Base-by-base conservation (phyloP, 352 stramenopile species). In the Phytophthora hibernalis region DNA sequence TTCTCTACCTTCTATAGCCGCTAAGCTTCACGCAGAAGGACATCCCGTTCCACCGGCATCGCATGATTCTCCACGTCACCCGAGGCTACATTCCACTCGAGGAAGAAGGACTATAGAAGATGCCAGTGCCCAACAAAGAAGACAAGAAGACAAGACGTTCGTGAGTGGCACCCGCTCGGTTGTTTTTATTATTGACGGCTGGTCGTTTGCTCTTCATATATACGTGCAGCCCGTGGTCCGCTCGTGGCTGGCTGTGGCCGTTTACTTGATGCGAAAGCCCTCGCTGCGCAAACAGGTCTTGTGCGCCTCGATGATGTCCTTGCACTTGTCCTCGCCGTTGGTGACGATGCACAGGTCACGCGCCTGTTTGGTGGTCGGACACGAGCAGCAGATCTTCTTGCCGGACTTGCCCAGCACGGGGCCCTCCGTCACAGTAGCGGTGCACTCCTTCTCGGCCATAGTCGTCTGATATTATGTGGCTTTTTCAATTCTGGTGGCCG, bases 311-410 rank as follows among this genome's bases (percentile, higher is more conserved):
- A 99, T 99, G 40, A 99, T 74, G 38, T 98, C 94, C 59, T 95
- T 89, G 81, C 97, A 99, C 64, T 84, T 52, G 1, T 98, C 91
- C 64, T 98, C 80, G 61, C 94, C 94, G 73, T 98, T 97, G 60
- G 68, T 90, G 51, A 98, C 79, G 52, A 98, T 85, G 80, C 94
- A 98, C 56, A 97, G 65, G 66, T 98, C 94, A 44, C 94, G 89
- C 57, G 79, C 91, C 73, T 97, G 80, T 79, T 99, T 99, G 28
- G 96, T 99, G 24, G 98, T 97, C 18, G 97, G 97, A 70, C 97
- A 99, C 49, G 93, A 98, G 77, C 97, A 99, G 80, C 97, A 99
- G 65, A 99, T 99, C 79, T 98, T 98, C 82, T 98, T 99, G 65
- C 96, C 95, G 0, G 94, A 98, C 82, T 99, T 99, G 66, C 90